Base-by-base conservation (phyloP, 768 basidiomycete species). In the Boletus rex-veris region DNA sequence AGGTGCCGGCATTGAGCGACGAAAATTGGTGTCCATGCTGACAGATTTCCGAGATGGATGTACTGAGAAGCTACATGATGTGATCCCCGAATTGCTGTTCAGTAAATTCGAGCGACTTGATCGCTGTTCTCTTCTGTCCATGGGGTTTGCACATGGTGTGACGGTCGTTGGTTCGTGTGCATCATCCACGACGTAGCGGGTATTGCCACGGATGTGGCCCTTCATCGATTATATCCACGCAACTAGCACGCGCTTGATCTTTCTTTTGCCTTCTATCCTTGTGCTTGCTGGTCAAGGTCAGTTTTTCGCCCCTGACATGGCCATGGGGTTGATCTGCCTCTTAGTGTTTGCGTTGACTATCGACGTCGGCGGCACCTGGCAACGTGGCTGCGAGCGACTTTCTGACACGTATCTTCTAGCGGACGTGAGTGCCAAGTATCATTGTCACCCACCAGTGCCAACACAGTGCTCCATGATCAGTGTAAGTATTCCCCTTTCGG, bases 261-360 rank as follows among this genome's bases (percentile, higher is more conserved):
- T 61, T 66, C 28, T 9, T 61, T 52, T 58, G 64, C 57, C 42
- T 73, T 54, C 55, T 4, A 26, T 75, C 43, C 42, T 73, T 50
- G 60, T 80, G 61, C 75, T 85, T 73, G 82, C 80, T 66, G 75
- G 81, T 59, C 83, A 77, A 82, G 83, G 86, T 84, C n/a, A 16
- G 61, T 41, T 61, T 50, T n/a, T 15, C 50, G 4, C 3, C 16
- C 35, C 14, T 40, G 19, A 57, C 30, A 26, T 30, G 14, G 12
- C 4, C 15, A 18, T 18, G 10, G 10, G n/a, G 4, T 8, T 45
- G 12, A 47, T 16, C 6, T n/a, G 10, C 45, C 7, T 45, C 33
- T 5, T 40, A 71, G 80, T 68, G 33, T 59, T 79, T 50, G 74
- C 80, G 24, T 75, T 86, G 68, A 77, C 74, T 54, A 73, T 88